Base-by-base conservation (phyloP, 225 moss, liverwort and hornwort genomes). In the Pleurozium schreberi region DNA sequence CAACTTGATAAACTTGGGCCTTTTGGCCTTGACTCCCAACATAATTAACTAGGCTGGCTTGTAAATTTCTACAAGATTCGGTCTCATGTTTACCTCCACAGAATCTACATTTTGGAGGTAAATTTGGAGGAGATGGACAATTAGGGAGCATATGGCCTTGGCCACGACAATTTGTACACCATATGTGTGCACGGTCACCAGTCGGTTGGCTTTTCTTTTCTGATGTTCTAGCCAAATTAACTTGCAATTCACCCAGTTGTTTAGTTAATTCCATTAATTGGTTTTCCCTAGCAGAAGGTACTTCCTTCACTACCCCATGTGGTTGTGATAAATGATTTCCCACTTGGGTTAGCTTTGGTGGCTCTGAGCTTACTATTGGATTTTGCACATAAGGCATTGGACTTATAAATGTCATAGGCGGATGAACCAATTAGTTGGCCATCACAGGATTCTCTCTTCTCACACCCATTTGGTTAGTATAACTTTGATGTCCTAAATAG, bases 381-480 rank as follows among this genome's bases (percentile, higher is more conserved):
- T 67, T 38, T 11, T 11, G 11, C 1, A 19, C 10, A 9, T 2
- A 10, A 2, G 36, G 5, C 0, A 21, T 11, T 0, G 21, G 38
- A 6, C 8, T 38, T 3, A 67, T 11, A 11, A 1, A 38, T 5
- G 21, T 20, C 1, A 38, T 1, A 1, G 38, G 36, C 0, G 11
- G 20, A 1, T 38, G 3, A 1, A 6, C 20, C 1, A 67, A 11
- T 11, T 38, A 11, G 1, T 11, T 38, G 0, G 19, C 0, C 3
- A 19, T 38, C 0, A 38, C 8, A 0, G 2, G 20, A 6, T 21
- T 38, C 2, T 38, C 20, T 5, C 20, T 21, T 2, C 38, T 38
- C 0, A 67, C 0, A 0, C 67, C 38, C 4, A 66, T 3, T 19
- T 5, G 60, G 26, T 60, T 26, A 2, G 3, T 3, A 60, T 10